Conservation (phyloP, 768 basidiomycete species). For the Grammothele lineata region DNA sequence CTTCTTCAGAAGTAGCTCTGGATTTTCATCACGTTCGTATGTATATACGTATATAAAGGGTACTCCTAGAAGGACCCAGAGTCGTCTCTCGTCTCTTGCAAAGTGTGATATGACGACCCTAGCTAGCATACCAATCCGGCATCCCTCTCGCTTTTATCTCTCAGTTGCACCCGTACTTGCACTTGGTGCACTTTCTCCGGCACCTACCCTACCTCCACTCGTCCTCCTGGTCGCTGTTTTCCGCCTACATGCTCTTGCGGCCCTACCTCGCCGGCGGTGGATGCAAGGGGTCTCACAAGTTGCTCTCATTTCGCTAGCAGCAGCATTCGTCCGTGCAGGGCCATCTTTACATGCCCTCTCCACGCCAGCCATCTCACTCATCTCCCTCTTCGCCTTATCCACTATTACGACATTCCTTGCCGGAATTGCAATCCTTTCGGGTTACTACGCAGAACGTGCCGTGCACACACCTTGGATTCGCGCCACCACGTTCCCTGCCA, state of each 20-base stretch:
- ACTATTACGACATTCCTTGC: conserved; percentile 34
- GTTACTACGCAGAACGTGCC: conserved; percentile 38
- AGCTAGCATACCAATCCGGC: conserved; percentile 1
- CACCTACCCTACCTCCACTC: conserved; percentile 27
- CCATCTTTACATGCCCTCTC: conserved; percentile 49
- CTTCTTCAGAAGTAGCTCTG: too few species aligned
- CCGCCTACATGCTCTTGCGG: conserved; percentile 20
- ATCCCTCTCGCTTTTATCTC: conserved; percentile 14
- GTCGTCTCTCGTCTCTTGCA: too few species aligned
- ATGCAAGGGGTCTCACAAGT: conserved; percentile 13
- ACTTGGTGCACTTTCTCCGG: conserved; percentile 25
- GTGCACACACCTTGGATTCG: conserved; percentile 37
- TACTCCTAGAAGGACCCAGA: too few species aligned
- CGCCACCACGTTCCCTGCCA: conserved; percentile 56
- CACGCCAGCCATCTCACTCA: conserved; percentile 43
- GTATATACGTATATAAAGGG: too few species aligned
- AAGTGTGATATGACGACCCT: conserved; percentile 3
- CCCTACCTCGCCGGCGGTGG: conserved; percentile 15
- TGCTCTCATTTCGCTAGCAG: conserved; percentile 22
- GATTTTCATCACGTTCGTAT: too few species aligned
- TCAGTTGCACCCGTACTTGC: conserved; percentile 10
- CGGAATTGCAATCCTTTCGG: conserved; percentile 24
- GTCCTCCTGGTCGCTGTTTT: conserved; percentile 24
- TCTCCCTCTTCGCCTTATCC: conserved; percentile 40
- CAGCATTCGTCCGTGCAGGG: conserved; percentile 22